These are phyloP conservation scores for Astraeus odoratus DNA, from an alignment of 768 basidiomycete species.

Conservation along the genomic window DNA sequence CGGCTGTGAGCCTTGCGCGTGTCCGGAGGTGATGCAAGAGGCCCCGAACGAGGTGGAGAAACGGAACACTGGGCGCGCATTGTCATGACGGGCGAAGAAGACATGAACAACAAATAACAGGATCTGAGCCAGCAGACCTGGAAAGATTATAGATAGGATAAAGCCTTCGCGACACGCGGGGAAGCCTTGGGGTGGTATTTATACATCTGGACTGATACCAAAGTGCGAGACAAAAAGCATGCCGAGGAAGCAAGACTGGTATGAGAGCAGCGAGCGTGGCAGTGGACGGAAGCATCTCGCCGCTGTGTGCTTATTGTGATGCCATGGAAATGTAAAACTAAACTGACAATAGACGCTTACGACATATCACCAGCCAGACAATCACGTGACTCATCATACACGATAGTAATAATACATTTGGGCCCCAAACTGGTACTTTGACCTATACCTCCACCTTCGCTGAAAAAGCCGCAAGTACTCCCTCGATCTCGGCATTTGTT, in stretches of 20 bases:
- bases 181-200: conserved; percentile 12
- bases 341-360: conserved; percentile 16
- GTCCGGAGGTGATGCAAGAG: conserved; percentile 18
- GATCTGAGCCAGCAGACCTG: conserved; percentile 26
- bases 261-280: neutral
- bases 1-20: neutral
- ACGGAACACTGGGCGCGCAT: conserved; percentile 18
- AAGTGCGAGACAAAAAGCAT: conserved; percentile 17
- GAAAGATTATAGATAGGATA: conserved; percentile 10
- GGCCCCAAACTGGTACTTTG: too few relatives aligned
- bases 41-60: conserved; percentile 19
- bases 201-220: conserved; percentile 10
- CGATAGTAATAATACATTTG: too few relatives aligned
- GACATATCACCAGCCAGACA: neutral
- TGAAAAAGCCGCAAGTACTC: too few relatives aligned
- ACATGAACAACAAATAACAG: conserved; percentile 10
- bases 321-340: conserved; percentile 18
- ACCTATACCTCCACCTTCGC: too few relatives aligned
- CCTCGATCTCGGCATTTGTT: too few relatives aligned
- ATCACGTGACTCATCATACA: neutral
- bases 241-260: neutral
- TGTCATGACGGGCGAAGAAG: conserved; percentile 17
- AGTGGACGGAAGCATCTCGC: conserved; percentile 5
- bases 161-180: conserved; percentile 7
- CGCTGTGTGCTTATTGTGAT: conserved; percentile 21